Percentiles rank a stretch among this genome's conserved stretches.
These are phyloP conservation scores for Triticum timopheevii DNA, from an alignment of 176 grass and related monocot species.

Conservation along the genomic window DNA sequence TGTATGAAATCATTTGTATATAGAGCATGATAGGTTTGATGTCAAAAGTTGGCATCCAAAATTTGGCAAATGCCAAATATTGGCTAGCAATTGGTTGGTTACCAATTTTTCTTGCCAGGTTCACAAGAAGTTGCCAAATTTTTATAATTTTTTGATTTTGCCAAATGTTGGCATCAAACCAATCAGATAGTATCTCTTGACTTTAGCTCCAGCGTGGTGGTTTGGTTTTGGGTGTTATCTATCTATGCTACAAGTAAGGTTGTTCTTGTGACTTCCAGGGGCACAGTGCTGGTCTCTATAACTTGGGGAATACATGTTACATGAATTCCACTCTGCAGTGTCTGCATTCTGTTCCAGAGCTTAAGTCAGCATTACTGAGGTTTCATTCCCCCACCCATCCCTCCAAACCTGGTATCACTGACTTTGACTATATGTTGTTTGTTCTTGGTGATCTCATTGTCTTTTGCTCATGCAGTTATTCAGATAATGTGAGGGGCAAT, in stretches of 20 bases:
- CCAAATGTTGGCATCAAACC: too few relatives aligned
- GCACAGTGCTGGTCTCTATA: constrained; percentile 95
- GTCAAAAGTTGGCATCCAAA: too few relatives aligned
- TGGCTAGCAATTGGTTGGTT: too few relatives aligned
- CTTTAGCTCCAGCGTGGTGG: neutral
- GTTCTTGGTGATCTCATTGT: constrained; percentile 30
- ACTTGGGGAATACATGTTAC: constrained; percentile 98
- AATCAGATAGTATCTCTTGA: too few relatives aligned
- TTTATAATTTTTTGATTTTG: too few relatives aligned
- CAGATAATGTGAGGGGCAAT: constrained; percentile 73
- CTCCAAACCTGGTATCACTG: neutral
- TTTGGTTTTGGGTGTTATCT: neutral
- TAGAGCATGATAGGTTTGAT: too few relatives aligned
- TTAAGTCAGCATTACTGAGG: constrained; percentile 77
- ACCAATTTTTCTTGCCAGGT: too few relatives aligned
- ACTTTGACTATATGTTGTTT: neutral
- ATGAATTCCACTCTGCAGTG: constrained; percentile 99
- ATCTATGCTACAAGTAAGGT: constrained; percentile 13
- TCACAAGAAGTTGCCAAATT: too few relatives aligned
- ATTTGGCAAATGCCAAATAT: too few relatives aligned
- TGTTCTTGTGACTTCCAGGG: constrained; percentile 54
- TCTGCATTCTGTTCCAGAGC: constrained; percentile 95
- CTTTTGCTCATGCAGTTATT: constrained; percentile 58
- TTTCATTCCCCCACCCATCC: neutral
- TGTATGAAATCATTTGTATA: neutral